Evolutionary conservation across 1,139 yeast genomes (phyloP).

Genomic region (Debaryomyces fabryi): DNA sequence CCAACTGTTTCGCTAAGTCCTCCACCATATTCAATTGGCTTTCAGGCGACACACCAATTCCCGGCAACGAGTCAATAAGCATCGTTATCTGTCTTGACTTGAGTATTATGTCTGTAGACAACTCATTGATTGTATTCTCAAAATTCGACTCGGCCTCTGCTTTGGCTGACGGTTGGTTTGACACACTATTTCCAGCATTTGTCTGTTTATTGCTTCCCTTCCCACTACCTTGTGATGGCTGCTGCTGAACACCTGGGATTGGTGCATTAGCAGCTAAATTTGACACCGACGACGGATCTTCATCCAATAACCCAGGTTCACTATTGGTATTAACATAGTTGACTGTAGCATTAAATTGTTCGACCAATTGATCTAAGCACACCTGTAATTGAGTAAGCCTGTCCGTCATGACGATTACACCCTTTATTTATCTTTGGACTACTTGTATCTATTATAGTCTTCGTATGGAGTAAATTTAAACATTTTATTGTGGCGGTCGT

Average conservation of each 20-base stretch:
- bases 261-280: constrained; percentile 51
- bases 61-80: constrained; percentile 88
- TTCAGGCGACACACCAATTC: constrained; percentile 81
- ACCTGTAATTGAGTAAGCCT: constrained; percentile 89
- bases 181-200: constrained; percentile 20
- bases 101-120: constrained; percentile 80
- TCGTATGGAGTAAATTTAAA: neutral
- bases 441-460: neutral
- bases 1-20: constrained; percentile 64
- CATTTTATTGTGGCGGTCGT: neutral
- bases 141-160: constrained; percentile 35
- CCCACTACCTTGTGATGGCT: constrained; percentile 22
- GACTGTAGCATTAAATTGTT: constrained; percentile 88
- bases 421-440: neutral
- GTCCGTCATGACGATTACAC: constrained; percentile 59
- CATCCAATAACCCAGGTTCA: constrained; percentile 43
- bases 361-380: constrained; percentile 88
- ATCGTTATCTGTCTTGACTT: constrained; percentile 86
- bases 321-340: constrained; percentile 70
- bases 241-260: constrained; percentile 39
- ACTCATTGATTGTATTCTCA: constrained; percentile 63
- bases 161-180: constrained; percentile 20
- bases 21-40: constrained; percentile 70
- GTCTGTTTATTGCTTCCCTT: constrained; percentile 27
- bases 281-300: constrained; percentile 39